Evolutionary conservation across 2,329 filamentous ascomycete genomes (phyloP).

Genomic region (Penicillium nordicum): DNA sequence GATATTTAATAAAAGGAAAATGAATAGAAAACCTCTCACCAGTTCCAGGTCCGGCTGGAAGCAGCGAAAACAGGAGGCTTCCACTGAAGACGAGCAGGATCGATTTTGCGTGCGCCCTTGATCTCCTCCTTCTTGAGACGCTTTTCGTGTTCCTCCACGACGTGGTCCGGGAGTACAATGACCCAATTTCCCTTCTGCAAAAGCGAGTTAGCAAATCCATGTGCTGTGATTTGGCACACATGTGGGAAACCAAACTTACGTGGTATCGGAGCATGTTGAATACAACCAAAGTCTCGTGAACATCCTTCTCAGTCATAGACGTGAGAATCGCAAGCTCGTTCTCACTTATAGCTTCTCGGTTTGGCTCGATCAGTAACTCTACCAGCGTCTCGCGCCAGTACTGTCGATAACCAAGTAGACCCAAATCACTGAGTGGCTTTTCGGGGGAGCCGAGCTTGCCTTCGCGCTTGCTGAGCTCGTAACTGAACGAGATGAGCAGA

Average conservation of each 20-base stretch:
- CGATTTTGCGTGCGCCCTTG: constrained; percentile 72
- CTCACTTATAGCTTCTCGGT: constrained; percentile 68
- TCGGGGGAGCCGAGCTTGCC: constrained; percentile 93
- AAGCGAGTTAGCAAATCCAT: constrained; percentile 15
- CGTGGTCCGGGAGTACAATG: constrained; percentile 81
- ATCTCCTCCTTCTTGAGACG: constrained; percentile 75
- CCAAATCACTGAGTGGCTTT: constrained; percentile 91
- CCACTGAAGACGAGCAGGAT: constrained; percentile 79
- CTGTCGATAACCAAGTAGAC: constrained; percentile 87
- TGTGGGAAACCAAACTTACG: constrained; percentile 37
- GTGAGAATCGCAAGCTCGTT: constrained; percentile 75
- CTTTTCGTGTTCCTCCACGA: constrained; percentile 66
- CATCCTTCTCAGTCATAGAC: constrained; percentile 96
- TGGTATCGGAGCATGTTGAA: constrained; percentile 94
- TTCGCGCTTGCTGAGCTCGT: constrained; percentile 93
- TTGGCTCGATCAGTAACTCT: constrained; percentile 73
- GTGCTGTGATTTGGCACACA: not conserved
- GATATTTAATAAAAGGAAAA: not conserved
- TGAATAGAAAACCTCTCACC: constrained; percentile 52
- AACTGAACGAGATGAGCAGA: constrained; percentile 93
- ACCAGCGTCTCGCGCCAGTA: constrained; percentile 97
- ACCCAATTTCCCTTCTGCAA: constrained; percentile 83
- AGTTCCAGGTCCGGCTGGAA: constrained; percentile 88
- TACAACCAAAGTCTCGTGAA: constrained; percentile 89
- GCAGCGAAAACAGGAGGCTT: constrained; percentile 94